Percentiles rank a stretch among this genome's conserved stretches.
These are phyloP conservation scores for Geotrichum ghanense DNA, from an alignment of 805 yeast genomes.

Conservation along the genomic window DNA sequence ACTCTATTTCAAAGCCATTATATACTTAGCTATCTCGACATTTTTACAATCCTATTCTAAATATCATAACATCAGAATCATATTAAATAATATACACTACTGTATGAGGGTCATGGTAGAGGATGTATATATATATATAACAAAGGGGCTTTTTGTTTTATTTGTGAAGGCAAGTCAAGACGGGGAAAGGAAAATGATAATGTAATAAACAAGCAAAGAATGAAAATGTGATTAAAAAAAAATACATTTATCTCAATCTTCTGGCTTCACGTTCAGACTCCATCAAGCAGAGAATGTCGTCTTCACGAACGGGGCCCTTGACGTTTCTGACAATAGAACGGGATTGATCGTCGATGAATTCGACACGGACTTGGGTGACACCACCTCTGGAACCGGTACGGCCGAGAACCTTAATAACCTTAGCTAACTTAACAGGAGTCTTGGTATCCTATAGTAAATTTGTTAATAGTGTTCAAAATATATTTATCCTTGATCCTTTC, in stretches of 20 bases:
- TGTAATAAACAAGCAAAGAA: not conserved
- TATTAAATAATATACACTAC: too few relatives aligned
- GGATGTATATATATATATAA: too few relatives aligned
- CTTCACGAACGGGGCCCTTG: conserved; percentile 96
- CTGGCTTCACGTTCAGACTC: conserved; percentile 99
- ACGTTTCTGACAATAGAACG: conserved; percentile 96
- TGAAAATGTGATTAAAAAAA: not conserved
- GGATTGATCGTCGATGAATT: conserved; percentile 88
- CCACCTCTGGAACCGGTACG: conserved; percentile 99
- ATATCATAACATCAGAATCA: too few relatives aligned
- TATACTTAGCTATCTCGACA: too few relatives aligned
- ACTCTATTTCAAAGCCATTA: too few relatives aligned
- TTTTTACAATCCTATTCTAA: too few relatives aligned
- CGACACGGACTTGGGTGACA: conserved; percentile 97
- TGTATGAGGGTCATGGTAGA: too few relatives aligned
- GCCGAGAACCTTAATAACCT: conserved; percentile 98
- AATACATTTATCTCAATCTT: conserved; percentile 30
- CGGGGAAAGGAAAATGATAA: too few relatives aligned
- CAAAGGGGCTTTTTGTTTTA: too few relatives aligned
- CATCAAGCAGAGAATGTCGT: conserved; percentile 97
- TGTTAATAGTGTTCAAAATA: too few relatives aligned
- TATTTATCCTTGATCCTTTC: too few relatives aligned
- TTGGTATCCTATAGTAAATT: conserved; percentile 27
- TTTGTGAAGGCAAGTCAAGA: too few relatives aligned
- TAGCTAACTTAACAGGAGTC: conserved; percentile 94